Evolutionary conservation across 73 alveolate species (phyloP).

Genomic region (Symbiodinium natans): DNA sequence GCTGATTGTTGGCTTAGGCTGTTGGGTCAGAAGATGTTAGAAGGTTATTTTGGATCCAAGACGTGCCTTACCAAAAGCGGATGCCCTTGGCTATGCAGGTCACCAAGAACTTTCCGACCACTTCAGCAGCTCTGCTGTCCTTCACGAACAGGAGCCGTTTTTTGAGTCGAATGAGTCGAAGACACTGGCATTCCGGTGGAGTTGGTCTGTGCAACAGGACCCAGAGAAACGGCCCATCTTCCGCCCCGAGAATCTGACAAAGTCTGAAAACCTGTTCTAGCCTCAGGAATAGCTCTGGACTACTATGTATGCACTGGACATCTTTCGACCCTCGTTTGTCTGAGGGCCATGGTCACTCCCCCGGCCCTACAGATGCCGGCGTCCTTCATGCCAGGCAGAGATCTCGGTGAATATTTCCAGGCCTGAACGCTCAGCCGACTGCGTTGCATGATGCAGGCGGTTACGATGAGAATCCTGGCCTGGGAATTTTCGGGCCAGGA

Average conservation of each 20-base stretch:
- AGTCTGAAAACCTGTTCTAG: neutral
- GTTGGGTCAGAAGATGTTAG: too few relatives aligned
- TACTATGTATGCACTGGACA: too few relatives aligned
- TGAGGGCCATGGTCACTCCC: neutral
- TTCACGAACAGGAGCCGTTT: neutral
- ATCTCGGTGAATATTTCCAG: too few relatives aligned
- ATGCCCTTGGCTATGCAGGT: neutral
- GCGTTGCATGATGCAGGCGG: neutral
- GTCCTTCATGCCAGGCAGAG: slow-evolving; percentile 8
- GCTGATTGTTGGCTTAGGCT: too few relatives aligned
- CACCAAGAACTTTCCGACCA: neutral
- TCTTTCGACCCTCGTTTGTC: too few relatives aligned
- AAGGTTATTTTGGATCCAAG: too few relatives aligned
- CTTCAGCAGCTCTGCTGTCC: slow-evolving; percentile 9
- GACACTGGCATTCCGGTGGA: too few relatives aligned
- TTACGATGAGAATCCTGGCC: slow-evolving; percentile 14
- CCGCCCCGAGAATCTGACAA: slow-evolving; percentile 18
- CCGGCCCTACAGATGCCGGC: slow-evolving; percentile 7
- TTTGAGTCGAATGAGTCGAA: too few relatives aligned
- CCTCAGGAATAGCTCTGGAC: too few relatives aligned
- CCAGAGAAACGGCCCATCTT: slow-evolving; percentile 10
- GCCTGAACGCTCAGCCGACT: too few relatives aligned
- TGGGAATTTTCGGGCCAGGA: slow-evolving; percentile 10
- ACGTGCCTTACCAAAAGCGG: too few relatives aligned
- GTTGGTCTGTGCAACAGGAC: neutral